Conservation (phyloP, 2,329 filamentous ascomycete species). For the Neofusicoccum umdonicola region DNA sequence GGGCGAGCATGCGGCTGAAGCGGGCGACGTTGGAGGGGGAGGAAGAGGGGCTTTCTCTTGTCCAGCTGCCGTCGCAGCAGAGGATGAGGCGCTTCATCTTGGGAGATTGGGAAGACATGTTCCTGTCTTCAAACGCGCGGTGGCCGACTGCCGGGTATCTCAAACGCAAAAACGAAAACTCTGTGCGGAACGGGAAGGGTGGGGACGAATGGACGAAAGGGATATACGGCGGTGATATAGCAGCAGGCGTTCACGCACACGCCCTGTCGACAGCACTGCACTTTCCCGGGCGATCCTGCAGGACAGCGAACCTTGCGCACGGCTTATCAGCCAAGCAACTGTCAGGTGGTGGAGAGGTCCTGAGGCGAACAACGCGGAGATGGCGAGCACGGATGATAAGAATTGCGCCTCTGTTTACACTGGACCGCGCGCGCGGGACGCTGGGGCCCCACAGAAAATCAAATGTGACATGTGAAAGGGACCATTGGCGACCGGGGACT, state of each 20-base stretch:
- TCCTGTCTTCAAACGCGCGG: too few species aligned
- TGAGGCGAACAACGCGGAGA: too few species aligned
- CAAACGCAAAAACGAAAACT: too few species aligned
- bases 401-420: neutral
- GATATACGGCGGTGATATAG: neutral
- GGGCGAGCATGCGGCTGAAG: conserved; percentile 49
- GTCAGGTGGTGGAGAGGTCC: too few species aligned
- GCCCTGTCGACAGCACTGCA: too few species aligned
- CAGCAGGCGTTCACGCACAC: neutral
- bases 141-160: too few species aligned
- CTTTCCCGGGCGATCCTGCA: too few species aligned
- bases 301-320: neutral
- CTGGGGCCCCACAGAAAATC: conserved; percentile 2
- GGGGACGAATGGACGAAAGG: neutral
- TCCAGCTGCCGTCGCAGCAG: conserved; percentile 38
- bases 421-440: neutral
- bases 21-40: conserved; percentile 50
- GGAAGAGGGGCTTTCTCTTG: neutral
- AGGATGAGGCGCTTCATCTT: conserved; percentile 28
- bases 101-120: too few species aligned
- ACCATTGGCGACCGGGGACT: neutral
- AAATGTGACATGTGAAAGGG: conserved; percentile 8
- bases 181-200: too few species aligned
- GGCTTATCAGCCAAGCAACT: neutral
- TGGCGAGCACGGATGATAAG: neutral